Conservation (phyloP, 1,139 yeast species). For the Saccharomyces hybrid region DNA sequence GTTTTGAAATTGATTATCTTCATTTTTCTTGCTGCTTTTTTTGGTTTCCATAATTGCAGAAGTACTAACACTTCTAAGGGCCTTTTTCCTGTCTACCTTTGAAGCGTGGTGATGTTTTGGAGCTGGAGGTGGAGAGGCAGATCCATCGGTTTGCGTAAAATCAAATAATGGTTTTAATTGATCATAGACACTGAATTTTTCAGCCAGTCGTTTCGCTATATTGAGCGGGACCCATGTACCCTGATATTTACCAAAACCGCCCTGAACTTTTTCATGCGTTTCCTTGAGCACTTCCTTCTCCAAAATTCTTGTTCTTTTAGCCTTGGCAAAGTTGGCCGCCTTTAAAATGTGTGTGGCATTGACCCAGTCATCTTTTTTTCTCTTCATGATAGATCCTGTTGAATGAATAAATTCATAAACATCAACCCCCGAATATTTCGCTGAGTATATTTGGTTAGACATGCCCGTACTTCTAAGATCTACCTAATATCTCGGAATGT, state of each 20-base stretch:
- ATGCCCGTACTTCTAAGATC: constrained; percentile 6
- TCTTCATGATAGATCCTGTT: constrained; percentile 86
- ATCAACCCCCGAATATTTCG: constrained; percentile 79
- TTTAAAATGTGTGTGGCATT: constrained; percentile 96
- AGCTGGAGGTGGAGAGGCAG: constrained; percentile 70
- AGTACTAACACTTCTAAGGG: constrained; percentile 24
- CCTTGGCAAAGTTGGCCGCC: constrained; percentile 91
- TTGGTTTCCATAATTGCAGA: constrained; percentile 17
- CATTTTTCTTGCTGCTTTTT: constrained; percentile 10
- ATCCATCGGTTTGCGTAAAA: constrained; percentile 51
- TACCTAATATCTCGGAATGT: neutral
- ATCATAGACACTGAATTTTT: constrained; percentile 63
- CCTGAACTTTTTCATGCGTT: constrained; percentile 86
- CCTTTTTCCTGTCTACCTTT: constrained; percentile 25
- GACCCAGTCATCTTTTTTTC: constrained; percentile 88
- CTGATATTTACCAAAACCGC: constrained; percentile 95
- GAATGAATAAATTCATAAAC: constrained; percentile 80
- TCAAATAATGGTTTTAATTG: constrained; percentile 64
- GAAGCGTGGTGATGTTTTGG: constrained; percentile 75
- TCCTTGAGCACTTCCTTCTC: constrained; percentile 89
- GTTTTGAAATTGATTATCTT: neutral
- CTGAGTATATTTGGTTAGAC: constrained; percentile 51
- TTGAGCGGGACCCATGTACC: constrained; percentile 95
- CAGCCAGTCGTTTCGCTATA: constrained; percentile 51
- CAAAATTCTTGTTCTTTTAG: constrained; percentile 82